A percentile compares a stretch with the other conserved stretches of the same genome.
Conservation (phyloP, 176 grass and related monocot species). For the Paspalum notatum region DNA sequence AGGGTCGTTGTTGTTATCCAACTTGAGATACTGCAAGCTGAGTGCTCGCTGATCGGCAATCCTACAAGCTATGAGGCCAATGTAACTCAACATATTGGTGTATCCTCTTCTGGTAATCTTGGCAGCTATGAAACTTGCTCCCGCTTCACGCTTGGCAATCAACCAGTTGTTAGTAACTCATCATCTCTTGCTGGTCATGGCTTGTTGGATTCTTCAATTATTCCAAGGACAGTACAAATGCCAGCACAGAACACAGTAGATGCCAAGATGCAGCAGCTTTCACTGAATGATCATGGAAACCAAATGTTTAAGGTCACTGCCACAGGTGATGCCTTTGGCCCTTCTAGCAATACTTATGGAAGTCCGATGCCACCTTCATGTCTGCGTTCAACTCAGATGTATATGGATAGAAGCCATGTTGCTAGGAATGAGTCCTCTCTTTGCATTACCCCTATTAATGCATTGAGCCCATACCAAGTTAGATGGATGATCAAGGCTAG, state of each 20-base stretch:
- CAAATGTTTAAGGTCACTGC: constrained; percentile 51
- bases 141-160: background rate
- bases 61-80: constrained; percentile 54
- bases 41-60: constrained; percentile 43
- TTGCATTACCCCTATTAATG: constrained; percentile 56
- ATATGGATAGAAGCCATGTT: constrained; percentile 64
- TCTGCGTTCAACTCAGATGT: constrained; percentile 56
- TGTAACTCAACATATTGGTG: background rate
- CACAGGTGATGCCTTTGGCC: constrained; percentile 32
- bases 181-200: background rate
- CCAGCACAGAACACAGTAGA: background rate
- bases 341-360: constrained; percentile 52
- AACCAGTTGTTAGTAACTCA: background rate
- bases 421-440: constrained; percentile 54
- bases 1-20: constrained; percentile 81
- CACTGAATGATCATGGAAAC: constrained; percentile 47
- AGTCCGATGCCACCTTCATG: constrained; percentile 33
- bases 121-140: background rate
- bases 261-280: constrained; percentile 42
- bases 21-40: constrained; percentile 54
- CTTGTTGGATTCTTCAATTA: background rate
- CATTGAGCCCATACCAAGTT: constrained; percentile 66
- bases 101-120: background rate
- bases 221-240: background rate
- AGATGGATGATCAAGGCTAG: constrained; percentile 88